Conservation (phyloP, 768 basidiomycete genomes). For the Trametes elegans region DNA sequence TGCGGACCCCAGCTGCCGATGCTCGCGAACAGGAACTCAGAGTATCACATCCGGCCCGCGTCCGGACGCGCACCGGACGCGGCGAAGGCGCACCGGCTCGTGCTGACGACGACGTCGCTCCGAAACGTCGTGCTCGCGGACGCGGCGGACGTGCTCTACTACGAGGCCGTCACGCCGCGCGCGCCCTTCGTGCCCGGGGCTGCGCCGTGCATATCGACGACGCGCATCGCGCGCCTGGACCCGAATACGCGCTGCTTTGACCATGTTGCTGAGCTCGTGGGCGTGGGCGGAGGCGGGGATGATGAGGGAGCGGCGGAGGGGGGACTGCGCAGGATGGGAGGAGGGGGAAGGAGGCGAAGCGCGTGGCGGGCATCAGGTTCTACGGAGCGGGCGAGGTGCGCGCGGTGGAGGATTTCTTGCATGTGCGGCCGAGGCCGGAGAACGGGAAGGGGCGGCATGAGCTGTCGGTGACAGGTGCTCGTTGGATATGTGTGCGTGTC, state of each 20-base stretch:
- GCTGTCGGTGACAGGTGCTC: slow-evolving; percentile 1
- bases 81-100: slow-evolving; percentile 25
- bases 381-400: slow-evolving; percentile 27
- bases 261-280: slow-evolving; percentile 33
- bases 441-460: slow-evolving; percentile 13
- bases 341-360: slow-evolving; percentile 23
- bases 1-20: background rate
- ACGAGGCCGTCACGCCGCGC: slow-evolving; percentile 39
- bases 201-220: too few species aligned
- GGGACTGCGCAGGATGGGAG: slow-evolving; percentile 24
- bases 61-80: background rate
- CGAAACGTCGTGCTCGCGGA: slow-evolving; percentile 39
- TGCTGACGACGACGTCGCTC: slow-evolving; percentile 38
- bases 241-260: slow-evolving; percentile 30
- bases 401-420: slow-evolving; percentile 33
- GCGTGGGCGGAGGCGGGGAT: slow-evolving; percentile 14
- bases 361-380: slow-evolving; percentile 31
- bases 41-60: slow-evolving; percentile 14
- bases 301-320: slow-evolving; percentile 19
- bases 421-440: background rate
- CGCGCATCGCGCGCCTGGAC: slow-evolving; percentile 35
- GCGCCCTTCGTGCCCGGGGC: too few species aligned
- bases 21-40: slow-evolving; percentile 2
- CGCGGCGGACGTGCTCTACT: slow-evolving; percentile 37
- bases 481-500: slow-evolving; percentile 7